Conservation (phyloP, 805 yeast species). For the Torulaspora maleeae region DNA sequence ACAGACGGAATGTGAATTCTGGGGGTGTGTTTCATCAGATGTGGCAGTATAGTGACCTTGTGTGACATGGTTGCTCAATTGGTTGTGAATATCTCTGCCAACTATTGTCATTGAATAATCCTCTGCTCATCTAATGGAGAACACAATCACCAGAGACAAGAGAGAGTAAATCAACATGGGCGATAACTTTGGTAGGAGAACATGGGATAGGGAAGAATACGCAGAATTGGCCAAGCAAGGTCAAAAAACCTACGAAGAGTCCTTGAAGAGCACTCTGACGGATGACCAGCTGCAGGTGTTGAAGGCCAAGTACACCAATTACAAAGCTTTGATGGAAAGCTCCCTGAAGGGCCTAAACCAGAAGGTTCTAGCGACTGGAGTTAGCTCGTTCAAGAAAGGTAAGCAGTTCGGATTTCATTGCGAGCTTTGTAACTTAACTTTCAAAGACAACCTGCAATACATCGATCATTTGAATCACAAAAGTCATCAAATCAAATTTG, state of each 20-base stretch:
- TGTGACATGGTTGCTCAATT: constrained; percentile 22
- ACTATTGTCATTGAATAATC: background rate
- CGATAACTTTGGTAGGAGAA: constrained; percentile 51
- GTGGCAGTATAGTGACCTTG: constrained; percentile 39
- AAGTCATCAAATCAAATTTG: constrained; percentile 52
- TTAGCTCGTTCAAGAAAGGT: constrained; percentile 40
- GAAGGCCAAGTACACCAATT: constrained; percentile 24
- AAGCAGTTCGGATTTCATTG: constrained; percentile 82
- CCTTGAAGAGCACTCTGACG: constrained; percentile 16
- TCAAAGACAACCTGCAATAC: constrained; percentile 74
- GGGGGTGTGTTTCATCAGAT: constrained; percentile 44
- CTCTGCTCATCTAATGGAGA: background rate
- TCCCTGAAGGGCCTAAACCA: constrained; percentile 34
- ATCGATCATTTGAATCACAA: constrained; percentile 80
- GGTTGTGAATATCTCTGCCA: background rate
- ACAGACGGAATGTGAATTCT: background rate
- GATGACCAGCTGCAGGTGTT: constrained; percentile 14
- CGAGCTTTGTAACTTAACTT: constrained; percentile 71
- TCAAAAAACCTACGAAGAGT: constrained; percentile 20
- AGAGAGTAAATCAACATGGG: constrained; percentile 16
- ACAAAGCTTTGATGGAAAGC: constrained; percentile 23
- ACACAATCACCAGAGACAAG: background rate
- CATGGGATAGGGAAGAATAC: constrained; percentile 70
- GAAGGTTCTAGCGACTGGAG: constrained; percentile 31
- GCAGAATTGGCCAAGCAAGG: constrained; percentile 43